Evolutionary conservation across 495 filamentous ascomycete genomes (phyloP), one percentile per base, ranked within the genome.

Genomic region (Achaetomiella virescens): DNA sequence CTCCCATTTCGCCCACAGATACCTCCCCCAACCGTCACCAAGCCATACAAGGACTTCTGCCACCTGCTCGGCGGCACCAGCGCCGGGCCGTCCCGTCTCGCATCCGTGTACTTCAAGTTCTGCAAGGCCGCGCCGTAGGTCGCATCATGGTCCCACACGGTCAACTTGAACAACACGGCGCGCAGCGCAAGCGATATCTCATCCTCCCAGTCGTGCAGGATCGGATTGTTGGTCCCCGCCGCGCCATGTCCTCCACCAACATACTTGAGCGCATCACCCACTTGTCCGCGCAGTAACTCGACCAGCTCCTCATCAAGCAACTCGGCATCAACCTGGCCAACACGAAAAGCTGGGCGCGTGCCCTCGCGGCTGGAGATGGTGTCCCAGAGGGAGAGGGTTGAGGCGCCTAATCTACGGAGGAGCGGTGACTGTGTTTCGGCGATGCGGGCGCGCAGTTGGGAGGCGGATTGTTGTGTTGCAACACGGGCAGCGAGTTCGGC

Each of bases 281-380:
- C 87, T 66, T 99, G 93, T 21, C 82, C 84, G 61, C 88, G 89
- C 52, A 99, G 72, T 62, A 97, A 75, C 21, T 84, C 82, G 11
- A 97, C 79, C 43, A 99, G 78, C 71, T 99, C 93, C 66, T 97
- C 91, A 69, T 99, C 93, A 38, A 99, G 74, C 31, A 99, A 73
- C 66, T 97, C 95, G 22, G 93, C 91, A 70, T 99, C 93, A 24
- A 99, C 88, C 75, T 99, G 93, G 7, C 92, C 91, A 11, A 99
- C 95, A 61, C 93, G 84, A 67, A 95, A 96, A 10, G 88, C 87
- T 8, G 93, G 95, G 18, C 81, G 74, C 20, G 86, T 91, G 22
- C 89, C 89, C 57, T 90, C 87, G 48, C 86, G 79, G n/a, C 83
- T 85, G 27, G 78, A 83, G 54, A 96, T 76, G 6, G 74, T 64